Evolutionary conservation across 2,329 filamentous ascomycete genomes (phyloP).

Genomic region (Arthrocladium fulminans): DNA sequence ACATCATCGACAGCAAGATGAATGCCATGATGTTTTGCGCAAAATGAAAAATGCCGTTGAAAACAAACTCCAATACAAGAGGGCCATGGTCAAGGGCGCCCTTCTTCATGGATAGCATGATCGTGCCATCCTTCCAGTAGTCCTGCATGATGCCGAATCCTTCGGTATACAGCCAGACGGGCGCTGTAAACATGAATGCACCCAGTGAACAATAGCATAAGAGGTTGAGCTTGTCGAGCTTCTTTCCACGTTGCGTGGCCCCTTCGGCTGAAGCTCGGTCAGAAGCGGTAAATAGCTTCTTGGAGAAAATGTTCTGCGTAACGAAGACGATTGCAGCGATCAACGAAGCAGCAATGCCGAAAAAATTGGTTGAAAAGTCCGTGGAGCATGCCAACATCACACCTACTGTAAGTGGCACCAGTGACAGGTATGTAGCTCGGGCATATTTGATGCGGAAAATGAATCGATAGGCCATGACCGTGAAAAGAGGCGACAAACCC

Average conservation of each 20-base stretch:
- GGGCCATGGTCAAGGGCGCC: constrained; percentile 58
- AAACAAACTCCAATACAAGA: constrained; percentile 73
- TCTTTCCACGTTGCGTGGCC: constrained; percentile 55
- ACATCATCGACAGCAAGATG: constrained; percentile 81
- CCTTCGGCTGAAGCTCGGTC: constrained; percentile 71
- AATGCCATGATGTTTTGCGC: constrained; percentile 94
- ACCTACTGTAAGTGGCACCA: constrained; percentile 85
- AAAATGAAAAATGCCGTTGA: constrained; percentile 96
- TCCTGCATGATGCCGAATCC: constrained; percentile 69
- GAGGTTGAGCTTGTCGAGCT: constrained; percentile 92
- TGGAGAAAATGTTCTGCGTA: constrained; percentile 96
- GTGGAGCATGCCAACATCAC: constrained; percentile 94
- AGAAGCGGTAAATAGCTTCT: constrained; percentile 93
- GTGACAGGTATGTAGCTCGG: constrained; percentile 72
- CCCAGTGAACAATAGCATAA: constrained; percentile 94
- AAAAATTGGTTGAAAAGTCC: constrained; percentile 76
- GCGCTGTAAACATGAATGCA: constrained; percentile 77
- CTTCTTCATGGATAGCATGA: constrained; percentile 67
- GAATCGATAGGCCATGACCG: constrained; percentile 82
- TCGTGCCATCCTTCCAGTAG: constrained; percentile 69
- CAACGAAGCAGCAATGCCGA: constrained; percentile 84
- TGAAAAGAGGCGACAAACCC: constrained; percentile 89
- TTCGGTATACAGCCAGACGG: constrained; percentile 90
- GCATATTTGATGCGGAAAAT: constrained; percentile 86
- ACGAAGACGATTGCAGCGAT: constrained; percentile 91